Evolutionary conservation across 2,329 filamentous ascomycete species (phyloP), one percentile per base, ranked within the genome.

Genomic region (Huntiella moniliformis): DNA sequence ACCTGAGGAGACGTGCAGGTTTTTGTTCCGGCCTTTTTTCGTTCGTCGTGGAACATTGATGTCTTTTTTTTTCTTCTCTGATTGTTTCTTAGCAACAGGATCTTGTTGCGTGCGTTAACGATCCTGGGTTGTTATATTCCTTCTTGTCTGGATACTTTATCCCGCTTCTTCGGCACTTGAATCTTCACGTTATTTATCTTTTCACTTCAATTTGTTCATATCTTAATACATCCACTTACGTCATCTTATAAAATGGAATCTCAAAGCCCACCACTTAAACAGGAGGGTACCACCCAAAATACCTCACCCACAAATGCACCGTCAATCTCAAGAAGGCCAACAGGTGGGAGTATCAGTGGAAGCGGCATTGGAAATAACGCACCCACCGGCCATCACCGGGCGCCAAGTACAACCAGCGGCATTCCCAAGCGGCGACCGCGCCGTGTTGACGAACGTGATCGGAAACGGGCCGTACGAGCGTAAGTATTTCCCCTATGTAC

Each of bases 381-480:
- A 22, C 43, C 22, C 10, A 3, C 22, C 15, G 34, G 42, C 33
- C 18, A 42, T 33, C 46, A 38, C 13, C 42, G 36, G 13, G 15
- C 33, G 31, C 22, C 38, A 17, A 28, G 45, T 35, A 46, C 12
- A 17, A 38, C 34, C 33, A 43, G 42, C 13, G 43, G 48, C 11
- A 36, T 52, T 16, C 53, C 53, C 44, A 50, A 51, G 49, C 51
- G 51, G 41, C 51, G 51, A 38, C 50, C 50, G 40, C 54, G 54
- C 34, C 53, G 52, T 38, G 51, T 54, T 17, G 52, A 53, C 22
- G 55, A 56, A 34, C 48, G 53, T 41, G 55, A 57, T 43, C 55
- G 55, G 33, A 57, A 57, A 46, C 53, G 55, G 15, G 55, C 55
- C 12, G 54, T 53, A 32, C 50, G 54, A 52, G 55, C 55, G 55